Conservation (phyloP, 2,329 filamentous ascomycete genomes). For the Epicoccum sorghinum region DNA sequence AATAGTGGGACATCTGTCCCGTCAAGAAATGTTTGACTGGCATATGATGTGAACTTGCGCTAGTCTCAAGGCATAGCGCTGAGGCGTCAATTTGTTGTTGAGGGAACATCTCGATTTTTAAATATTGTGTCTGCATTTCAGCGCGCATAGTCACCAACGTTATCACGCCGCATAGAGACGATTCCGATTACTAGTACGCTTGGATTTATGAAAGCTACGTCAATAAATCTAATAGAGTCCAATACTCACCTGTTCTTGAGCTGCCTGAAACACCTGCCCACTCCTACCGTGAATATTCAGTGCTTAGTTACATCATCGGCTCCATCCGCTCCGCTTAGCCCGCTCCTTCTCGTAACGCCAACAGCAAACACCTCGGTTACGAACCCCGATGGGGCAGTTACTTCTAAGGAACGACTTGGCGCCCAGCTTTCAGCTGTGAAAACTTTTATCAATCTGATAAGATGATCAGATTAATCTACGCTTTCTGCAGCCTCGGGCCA, state of each 20-base stretch:
- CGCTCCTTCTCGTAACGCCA: slow-evolving; percentile 14
- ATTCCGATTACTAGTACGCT: background rate
- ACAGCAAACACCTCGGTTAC: background rate
- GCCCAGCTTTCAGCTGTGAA: slow-evolving; percentile 12
- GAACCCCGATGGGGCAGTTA: slow-evolving; percentile 17
- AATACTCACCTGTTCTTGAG: background rate
- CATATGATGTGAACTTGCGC: background rate
- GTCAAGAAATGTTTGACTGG: background rate
- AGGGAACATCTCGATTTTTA: background rate
- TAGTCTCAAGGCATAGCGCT: slow-evolving; percentile 4
- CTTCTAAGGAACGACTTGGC: slow-evolving; percentile 9
- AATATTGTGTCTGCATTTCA: slow-evolving; percentile 16
- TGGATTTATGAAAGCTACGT: background rate
- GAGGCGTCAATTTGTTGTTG: slow-evolving; percentile 2
- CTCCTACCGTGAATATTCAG: background rate
- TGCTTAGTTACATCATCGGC: slow-evolving; percentile 5
- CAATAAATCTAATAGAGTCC: slow-evolving; percentile 4
- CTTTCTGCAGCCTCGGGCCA: background rate
- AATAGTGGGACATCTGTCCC: background rate
- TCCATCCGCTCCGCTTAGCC: background rate
- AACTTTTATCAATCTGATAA: slow-evolving; percentile 39
- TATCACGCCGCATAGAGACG: slow-evolving; percentile 2
- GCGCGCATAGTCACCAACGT: slow-evolving; percentile 16
- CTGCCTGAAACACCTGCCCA: background rate
- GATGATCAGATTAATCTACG: slow-evolving; percentile 24